These are phyloP conservation scores for Candida argentea DNA, from an alignment of 805 yeast species.

Conservation along the genomic window DNA sequence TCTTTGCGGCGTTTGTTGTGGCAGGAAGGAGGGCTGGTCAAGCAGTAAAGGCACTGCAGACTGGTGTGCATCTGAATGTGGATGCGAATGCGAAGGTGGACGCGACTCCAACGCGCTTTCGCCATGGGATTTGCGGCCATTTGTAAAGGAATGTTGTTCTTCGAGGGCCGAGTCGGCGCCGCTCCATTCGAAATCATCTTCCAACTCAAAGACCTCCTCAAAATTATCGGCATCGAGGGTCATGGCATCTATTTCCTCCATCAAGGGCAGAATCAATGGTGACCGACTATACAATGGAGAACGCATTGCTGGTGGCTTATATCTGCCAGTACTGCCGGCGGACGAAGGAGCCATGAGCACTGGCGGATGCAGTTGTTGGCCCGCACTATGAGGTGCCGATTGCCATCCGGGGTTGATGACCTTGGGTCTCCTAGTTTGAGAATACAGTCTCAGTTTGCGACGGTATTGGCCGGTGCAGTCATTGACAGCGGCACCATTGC, in stretches of 20 bases:
- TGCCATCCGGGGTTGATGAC: constrained; percentile 1
- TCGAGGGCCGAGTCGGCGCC: constrained; percentile 1
- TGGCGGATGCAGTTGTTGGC: not conserved
- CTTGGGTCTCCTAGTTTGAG: constrained; percentile 3
- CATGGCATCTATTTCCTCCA: constrained; percentile 27
- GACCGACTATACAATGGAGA: constrained; percentile 25
- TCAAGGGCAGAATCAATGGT: constrained; percentile 22
- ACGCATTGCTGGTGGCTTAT: constrained; percentile 33
- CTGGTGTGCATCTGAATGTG: constrained; percentile 1
- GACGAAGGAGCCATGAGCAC: not conserved
- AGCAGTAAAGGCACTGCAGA: not conserved
- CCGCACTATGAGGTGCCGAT: not conserved
- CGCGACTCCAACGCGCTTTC: constrained; percentile 8
- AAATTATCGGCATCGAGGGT: constrained; percentile 14
- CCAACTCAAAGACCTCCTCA: constrained; percentile 33
- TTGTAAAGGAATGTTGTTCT: constrained; percentile 1
- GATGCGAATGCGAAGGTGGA: constrained; percentile 3
- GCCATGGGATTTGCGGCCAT: constrained; percentile 5
- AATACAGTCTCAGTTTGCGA: constrained; percentile 8
- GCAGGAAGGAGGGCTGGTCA: too few species aligned
- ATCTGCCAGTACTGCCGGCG: constrained; percentile 17
- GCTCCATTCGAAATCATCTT: constrained; percentile 24
- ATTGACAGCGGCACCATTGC: too few species aligned
- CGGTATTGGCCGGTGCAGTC: constrained; percentile 2
- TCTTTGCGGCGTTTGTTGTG: too few species aligned